Evolutionary conservation across 495 filamentous ascomycete species (phyloP).

Genomic region (Daldinia caldariorum): DNA sequence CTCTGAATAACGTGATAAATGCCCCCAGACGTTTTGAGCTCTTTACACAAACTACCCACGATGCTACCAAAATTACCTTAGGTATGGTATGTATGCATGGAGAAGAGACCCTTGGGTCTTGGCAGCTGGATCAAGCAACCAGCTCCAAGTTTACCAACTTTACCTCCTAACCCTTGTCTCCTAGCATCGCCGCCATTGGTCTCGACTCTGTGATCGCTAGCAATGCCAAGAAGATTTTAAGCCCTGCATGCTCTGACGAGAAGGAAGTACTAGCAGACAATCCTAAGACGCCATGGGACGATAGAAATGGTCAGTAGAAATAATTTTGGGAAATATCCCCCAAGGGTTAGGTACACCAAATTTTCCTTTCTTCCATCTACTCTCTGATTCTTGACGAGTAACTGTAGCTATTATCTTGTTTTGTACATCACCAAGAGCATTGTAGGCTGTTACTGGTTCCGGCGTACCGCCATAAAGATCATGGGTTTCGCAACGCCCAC

Average conservation of each 20-base stretch:
- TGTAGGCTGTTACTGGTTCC: conserved; percentile 20
- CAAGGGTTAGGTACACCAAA: not conserved
- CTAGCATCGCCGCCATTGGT: conserved; percentile 17
- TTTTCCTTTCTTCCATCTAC: not conserved
- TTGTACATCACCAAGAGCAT: not conserved
- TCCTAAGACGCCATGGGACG: not conserved
- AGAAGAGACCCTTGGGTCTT: not conserved
- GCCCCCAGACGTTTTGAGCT: not conserved
- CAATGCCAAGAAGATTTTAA: conserved; percentile 19
- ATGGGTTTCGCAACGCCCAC: conserved; percentile 30
- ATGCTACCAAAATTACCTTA: not conserved
- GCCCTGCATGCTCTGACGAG: conserved; percentile 14
- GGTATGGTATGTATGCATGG: not conserved
- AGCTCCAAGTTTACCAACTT: conserved; percentile 4
- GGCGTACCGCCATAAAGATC: not conserved
- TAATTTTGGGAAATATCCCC: not conserved
- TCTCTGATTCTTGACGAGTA: not conserved
- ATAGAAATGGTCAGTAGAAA: not conserved
- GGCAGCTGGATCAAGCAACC: conserved; percentile 7
- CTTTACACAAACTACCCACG: not conserved
- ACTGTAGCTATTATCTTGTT: not conserved
- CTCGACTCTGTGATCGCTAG: conserved; percentile 3
- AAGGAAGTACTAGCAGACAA: not conserved
- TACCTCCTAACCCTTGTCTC: conserved; percentile 7
- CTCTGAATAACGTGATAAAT: too few species aligned